A percentile compares a stretch with the other conserved stretches of the same genome.
Evolutionary conservation across 148 eudicot genomes (phyloP).

Genomic region (Mesembryanthemum crystallinum): DNA sequence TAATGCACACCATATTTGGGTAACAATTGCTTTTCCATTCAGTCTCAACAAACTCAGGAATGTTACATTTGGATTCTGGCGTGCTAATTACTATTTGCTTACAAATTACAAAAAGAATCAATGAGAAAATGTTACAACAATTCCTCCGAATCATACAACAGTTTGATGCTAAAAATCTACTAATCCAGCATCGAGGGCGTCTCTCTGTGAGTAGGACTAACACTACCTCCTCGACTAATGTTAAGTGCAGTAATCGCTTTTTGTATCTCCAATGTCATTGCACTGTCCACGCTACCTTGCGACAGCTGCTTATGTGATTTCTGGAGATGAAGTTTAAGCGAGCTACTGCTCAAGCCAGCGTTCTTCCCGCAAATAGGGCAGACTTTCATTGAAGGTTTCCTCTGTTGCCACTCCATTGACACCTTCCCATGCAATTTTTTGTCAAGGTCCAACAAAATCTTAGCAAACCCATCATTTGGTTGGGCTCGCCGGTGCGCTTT

Average conservation of each 20-base stretch:
- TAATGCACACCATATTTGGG: no score
- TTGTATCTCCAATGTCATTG: conserved; percentile 96
- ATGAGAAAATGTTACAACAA: neutral
- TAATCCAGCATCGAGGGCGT: conserved; percentile 58
- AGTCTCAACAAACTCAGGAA: neutral
- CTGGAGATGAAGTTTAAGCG: conserved; percentile 92
- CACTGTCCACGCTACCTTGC: conserved; percentile 97
- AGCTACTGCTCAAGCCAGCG: conserved; percentile 93
- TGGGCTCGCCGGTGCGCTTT: conserved; percentile 90
- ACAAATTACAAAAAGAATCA: neutral
- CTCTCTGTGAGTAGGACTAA: conserved; percentile 79
- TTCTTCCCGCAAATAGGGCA: conserved; percentile 98
- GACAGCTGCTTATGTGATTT: conserved; percentile 86
- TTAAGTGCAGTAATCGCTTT: conserved; percentile 75
- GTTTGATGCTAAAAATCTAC: neutral
- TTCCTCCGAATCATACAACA: neutral
- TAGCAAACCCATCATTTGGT: conserved; percentile 97
- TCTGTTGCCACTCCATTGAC: conserved; percentile 99
- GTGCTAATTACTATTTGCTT: neutral
- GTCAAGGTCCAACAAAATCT: conserved; percentile 70
- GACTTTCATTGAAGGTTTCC: conserved; percentile 83
- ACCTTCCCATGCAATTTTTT: conserved; percentile 69
- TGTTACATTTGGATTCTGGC: neutral
- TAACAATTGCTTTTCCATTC: no score
- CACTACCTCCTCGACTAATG: conserved; percentile 78